phyloP scores from a whole-genome alignment of 495 filamentous ascomycete species.

The Aspergillus saccharolyticus region DNA sequence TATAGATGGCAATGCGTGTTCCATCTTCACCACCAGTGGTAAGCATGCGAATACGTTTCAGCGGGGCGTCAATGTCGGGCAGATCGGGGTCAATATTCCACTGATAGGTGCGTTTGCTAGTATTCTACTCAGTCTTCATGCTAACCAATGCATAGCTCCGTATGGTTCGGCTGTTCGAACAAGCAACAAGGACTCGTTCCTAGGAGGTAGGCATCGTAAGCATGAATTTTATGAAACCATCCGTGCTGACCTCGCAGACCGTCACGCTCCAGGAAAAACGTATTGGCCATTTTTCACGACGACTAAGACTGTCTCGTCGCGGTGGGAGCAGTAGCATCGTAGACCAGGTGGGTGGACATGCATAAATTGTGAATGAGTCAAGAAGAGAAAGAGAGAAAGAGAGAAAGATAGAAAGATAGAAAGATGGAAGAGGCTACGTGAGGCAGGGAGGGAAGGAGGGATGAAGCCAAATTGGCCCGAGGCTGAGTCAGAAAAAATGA shows the following conservation, averaged over 20 bases:
- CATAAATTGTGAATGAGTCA: no score
- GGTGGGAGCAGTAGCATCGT: conserved; percentile 26
- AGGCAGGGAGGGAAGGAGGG: neutral
- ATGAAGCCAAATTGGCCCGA: neutral
- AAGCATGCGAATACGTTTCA: conserved; percentile 26
- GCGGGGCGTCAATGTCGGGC: conserved; percentile 23
- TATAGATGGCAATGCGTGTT: conserved; percentile 26
- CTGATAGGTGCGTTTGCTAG: conserved; percentile 18
- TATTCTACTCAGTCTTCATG: neutral
- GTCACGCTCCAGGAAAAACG: conserved; percentile 26
- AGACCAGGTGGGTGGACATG: no score
- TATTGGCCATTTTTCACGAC: conserved; percentile 28
- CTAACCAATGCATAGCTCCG: conserved; percentile 14
- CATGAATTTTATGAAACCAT: no score
- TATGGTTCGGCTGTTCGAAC: conserved; percentile 25
- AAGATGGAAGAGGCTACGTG: no score
- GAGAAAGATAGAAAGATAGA: no score
- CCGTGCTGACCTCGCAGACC: conserved; percentile 13
- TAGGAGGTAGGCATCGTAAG: conserved; percentile 21
- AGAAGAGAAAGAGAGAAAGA: no score
- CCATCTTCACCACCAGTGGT: conserved; percentile 26
- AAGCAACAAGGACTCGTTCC: conserved; percentile 27
- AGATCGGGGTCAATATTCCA: conserved; percentile 30
- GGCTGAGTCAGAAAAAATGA: neutral
- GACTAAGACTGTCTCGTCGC: conserved; percentile 24